These are phyloP conservation scores for Phytopythium cucurbitacearum DNA, from an alignment of 352 stramenopile genomes.

Conservation along the genomic window DNA sequence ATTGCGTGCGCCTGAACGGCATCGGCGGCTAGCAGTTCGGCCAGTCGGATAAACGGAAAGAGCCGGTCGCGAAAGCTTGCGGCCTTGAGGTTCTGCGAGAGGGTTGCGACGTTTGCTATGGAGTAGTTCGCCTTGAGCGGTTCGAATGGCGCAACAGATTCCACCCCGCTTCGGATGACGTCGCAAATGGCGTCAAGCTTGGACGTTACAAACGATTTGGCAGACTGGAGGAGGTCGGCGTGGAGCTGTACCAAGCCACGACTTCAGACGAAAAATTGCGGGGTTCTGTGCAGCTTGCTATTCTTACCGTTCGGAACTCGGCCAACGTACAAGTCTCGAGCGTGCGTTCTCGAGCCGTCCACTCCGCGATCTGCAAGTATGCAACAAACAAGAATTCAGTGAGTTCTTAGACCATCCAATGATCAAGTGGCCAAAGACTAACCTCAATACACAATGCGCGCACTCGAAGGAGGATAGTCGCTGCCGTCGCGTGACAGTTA, in stretches of 20 bases:
- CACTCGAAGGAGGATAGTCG: conserved; percentile 26
- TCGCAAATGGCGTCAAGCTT: conserved; percentile 20
- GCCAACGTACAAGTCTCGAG: conserved; percentile 4
- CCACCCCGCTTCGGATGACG: conserved; percentile 11
- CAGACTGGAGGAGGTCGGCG: conserved; percentile 7
- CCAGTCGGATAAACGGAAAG: conserved; percentile 49
- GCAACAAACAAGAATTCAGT: not conserved
- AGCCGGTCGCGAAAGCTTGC: conserved; percentile 41
- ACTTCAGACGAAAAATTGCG: not conserved
- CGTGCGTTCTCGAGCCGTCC: not conserved
- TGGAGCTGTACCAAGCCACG: conserved; percentile 9
- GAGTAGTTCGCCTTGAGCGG: conserved; percentile 3
- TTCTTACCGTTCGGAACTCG: conserved; percentile 6
- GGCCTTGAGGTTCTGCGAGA: conserved; percentile 19
- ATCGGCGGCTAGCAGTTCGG: conserved; percentile 38
- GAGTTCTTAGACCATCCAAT: not conserved
- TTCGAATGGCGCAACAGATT: conserved; percentile 9
- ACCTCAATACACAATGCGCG: conserved; percentile 22
- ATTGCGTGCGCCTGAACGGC: conserved; percentile 29
- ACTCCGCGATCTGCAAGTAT: conserved; percentile 11
- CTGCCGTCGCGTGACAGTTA: conserved; percentile 36
- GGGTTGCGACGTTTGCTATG: conserved; percentile 12
- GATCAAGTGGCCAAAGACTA: not conserved
- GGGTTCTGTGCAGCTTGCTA: not conserved
- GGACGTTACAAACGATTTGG: conserved; percentile 8